Conservation (phyloP, 208 protist species). For the Lotmaria passim region DNA sequence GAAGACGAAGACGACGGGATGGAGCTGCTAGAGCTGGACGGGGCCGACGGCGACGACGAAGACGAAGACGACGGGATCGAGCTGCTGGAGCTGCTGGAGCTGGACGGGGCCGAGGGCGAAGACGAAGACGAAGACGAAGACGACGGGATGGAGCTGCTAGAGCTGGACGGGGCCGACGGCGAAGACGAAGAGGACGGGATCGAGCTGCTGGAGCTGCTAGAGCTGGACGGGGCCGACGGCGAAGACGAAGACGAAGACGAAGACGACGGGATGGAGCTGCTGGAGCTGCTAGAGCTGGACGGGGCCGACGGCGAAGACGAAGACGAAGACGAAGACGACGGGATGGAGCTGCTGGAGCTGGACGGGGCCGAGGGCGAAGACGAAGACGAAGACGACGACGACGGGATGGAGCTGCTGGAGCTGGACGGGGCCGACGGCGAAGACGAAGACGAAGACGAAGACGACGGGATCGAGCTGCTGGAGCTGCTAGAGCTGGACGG, state of each 20-base stretch:
- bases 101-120: background rate
- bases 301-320: conserved; percentile 1
- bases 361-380: background rate
- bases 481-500: too few relatives aligned
- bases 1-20: too few relatives aligned
- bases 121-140: too few relatives aligned
- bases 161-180: too few relatives aligned
- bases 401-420: conserved; percentile 4
- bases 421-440: too few relatives aligned
- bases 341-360: background rate
- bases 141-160: conserved; percentile 4
- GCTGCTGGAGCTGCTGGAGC: background rate
- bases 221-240: too few relatives aligned
- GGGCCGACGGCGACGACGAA: background rate
- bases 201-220: too few relatives aligned
- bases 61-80: background rate
- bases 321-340: background rate
- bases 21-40: background rate
- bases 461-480: too few relatives aligned
- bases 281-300: background rate
- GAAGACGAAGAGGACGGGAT: too few relatives aligned
- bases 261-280: too few relatives aligned
- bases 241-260: too few relatives aligned
- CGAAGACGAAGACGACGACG: conserved; percentile 9
- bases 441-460: too few relatives aligned